Conservation (phyloP, 805 yeast genomes). For the Blastobotrys mokoenaii region DNA sequence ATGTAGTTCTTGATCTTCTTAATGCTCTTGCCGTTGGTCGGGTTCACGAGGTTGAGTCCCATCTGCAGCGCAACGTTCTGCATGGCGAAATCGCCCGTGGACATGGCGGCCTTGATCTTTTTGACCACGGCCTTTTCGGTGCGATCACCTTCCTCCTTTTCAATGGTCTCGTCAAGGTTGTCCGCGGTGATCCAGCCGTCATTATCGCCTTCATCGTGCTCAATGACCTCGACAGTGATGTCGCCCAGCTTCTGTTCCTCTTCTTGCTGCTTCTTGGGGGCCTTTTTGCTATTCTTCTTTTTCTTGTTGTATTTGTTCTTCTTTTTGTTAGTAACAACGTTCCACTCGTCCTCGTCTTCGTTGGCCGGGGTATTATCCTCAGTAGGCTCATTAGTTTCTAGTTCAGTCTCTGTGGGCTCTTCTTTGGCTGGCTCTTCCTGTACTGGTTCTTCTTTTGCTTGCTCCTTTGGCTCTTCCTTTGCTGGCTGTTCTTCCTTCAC, state of each 20-base stretch:
- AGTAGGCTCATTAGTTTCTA: neutral
- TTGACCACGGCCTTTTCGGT: constrained; percentile 33
- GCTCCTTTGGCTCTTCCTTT: neutral
- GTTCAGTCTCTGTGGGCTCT: constrained; percentile 5
- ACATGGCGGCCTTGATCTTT: constrained; percentile 63
- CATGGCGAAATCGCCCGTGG: constrained; percentile 95
- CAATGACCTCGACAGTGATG: constrained; percentile 1
- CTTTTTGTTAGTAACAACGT: constrained; percentile 7
- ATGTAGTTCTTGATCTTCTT: constrained; percentile 81
- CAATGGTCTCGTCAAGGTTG: constrained; percentile 60
- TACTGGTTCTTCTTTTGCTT: neutral
- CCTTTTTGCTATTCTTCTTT: constrained; percentile 4
- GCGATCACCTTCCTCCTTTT: constrained; percentile 61
- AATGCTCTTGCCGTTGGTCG: constrained; percentile 76
- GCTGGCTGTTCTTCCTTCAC: constrained; percentile 4
- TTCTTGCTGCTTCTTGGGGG: neutral
- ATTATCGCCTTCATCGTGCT: constrained; percentile 55
- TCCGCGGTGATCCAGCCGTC: constrained; percentile 94
- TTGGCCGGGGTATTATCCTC: too few relatives aligned
- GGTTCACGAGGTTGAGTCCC: constrained; percentile 79
- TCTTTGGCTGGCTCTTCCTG: neutral
- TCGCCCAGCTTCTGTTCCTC: neutral
- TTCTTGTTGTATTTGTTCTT: constrained; percentile 1
- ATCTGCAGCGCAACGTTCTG: constrained; percentile 91
- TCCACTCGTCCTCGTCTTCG: constrained; percentile 9